Evolutionary conservation across 352 stramenopile genomes (phyloP).

Genomic region (Phytophthora pinifolia): DNA sequence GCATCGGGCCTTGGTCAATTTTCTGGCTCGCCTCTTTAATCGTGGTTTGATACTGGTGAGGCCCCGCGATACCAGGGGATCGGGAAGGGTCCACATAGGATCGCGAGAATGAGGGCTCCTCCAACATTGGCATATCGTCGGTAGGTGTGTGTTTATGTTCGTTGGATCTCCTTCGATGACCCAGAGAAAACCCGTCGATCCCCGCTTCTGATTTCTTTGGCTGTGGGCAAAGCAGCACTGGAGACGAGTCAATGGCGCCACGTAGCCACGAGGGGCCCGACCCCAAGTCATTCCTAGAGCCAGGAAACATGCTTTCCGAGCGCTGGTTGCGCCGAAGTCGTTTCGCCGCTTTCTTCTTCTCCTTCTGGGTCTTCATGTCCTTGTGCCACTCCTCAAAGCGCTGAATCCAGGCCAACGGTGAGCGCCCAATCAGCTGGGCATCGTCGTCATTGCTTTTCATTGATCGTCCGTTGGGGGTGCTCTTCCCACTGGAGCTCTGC

Average conservation of each 20-base stretch:
- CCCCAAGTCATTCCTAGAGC: slow-evolving; percentile 16
- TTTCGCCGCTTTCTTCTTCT: slow-evolving; percentile 79
- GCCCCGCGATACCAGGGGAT: slow-evolving; percentile 44
- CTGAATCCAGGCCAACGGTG: slow-evolving; percentile 75
- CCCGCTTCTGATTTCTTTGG: slow-evolving; percentile 20
- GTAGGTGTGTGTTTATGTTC: slow-evolving; percentile 10
- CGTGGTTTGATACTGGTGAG: slow-evolving; percentile 30
- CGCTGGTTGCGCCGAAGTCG: slow-evolving; percentile 50
- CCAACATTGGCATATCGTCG: slow-evolving; percentile 24
- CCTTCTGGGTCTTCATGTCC: slow-evolving; percentile 74
- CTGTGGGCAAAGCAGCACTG: slow-evolving; percentile 17
- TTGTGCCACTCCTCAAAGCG: slow-evolving; percentile 83
- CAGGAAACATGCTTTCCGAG: slow-evolving; percentile 29
- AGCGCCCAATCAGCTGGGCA: slow-evolving; percentile 43
- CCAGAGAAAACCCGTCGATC: slow-evolving; percentile 31
- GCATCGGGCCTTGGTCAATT: slow-evolving; percentile 49
- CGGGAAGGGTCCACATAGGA: slow-evolving; percentile 70
- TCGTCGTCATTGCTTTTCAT: slow-evolving; percentile 40
- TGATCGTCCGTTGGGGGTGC: slow-evolving; percentile 11
- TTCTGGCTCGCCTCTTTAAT: slow-evolving; percentile 29
- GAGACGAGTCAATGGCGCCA: slow-evolving; percentile 32
- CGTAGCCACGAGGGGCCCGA: slow-evolving; percentile 17
- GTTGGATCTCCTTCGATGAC: slow-evolving; percentile 30
- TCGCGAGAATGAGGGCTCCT: slow-evolving; percentile 40
- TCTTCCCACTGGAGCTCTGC: slow-evolving; percentile 21